These are phyloP conservation scores for Talaromyces trachyspermus DNA, from an alignment of 495 filamentous ascomycete species.

Conservation along the genomic window DNA sequence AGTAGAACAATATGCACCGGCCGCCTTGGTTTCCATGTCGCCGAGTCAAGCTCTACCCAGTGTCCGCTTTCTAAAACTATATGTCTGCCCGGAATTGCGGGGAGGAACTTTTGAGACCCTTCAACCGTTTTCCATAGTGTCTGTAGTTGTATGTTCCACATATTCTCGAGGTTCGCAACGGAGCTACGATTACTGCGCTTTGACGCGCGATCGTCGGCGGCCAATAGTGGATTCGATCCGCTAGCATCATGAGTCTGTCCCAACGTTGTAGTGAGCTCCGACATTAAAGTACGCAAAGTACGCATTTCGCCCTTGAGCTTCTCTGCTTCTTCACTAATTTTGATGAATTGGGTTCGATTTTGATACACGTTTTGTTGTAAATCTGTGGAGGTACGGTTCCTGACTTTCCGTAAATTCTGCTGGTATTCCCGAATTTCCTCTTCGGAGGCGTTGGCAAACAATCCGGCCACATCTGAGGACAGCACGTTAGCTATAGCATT, in stretches of 20 bases:
- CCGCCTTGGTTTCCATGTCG: constrained; percentile 84
- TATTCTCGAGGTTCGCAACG: constrained; percentile 88
- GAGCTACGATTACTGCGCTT: constrained; percentile 47
- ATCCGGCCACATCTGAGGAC: constrained; percentile 58
- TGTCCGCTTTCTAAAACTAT: constrained; percentile 81
- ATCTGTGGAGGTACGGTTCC: constrained; percentile 76
- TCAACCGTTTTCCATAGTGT: constrained; percentile 92
- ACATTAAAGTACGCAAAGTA: constrained; percentile 76
- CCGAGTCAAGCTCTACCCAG: constrained; percentile 95
- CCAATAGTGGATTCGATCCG: constrained; percentile 34
- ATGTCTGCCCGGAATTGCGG: constrained; percentile 83
- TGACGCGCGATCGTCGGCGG: constrained; percentile 39
- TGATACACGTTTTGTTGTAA: constrained; percentile 96
- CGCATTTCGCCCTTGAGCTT: constrained; percentile 97
- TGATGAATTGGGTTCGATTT: constrained; percentile 97
- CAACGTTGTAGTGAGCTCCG: constrained; percentile 75
- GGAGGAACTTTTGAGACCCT: constrained; percentile 92
- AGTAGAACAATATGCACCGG: constrained; percentile 84
- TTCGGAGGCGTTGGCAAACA: constrained; percentile 89
- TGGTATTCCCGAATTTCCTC: constrained; percentile 86
- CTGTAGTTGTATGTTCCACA: constrained; percentile 80
- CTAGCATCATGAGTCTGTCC: constrained; percentile 55
- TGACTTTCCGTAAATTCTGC: constrained; percentile 63
- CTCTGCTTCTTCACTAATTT: constrained; percentile 97
- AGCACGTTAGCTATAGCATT: background rate